A percentile compares a stretch with the other conserved stretches of the same genome.
Evolutionary conservation across 345 rosid species (phyloP).

Genomic region (Hevea brasiliensis): DNA sequence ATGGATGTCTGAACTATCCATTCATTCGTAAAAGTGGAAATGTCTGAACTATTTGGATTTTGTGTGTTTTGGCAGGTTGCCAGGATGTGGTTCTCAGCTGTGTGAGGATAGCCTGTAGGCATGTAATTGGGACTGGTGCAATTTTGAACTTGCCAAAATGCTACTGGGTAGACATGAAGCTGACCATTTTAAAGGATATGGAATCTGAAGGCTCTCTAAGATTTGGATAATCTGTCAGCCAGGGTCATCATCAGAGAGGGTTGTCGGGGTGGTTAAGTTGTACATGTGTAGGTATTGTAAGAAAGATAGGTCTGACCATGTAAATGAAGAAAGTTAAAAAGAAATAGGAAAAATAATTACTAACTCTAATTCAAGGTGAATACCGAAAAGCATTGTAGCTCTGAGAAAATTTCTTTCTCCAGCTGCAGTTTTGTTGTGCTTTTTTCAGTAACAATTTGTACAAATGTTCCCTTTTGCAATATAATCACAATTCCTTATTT

Average conservation of each 20-base stretch:
- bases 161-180: background rate
- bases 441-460: background rate
- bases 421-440: constrained; percentile 28
- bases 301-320: constrained; percentile 22
- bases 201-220: background rate
- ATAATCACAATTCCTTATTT: constrained; percentile 1
- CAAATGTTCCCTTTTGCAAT: constrained; percentile 4
- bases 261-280: constrained; percentile 14
- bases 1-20: background rate
- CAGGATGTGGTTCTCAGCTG: constrained; percentile 26
- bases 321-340: constrained; percentile 13
- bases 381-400: constrained; percentile 21
- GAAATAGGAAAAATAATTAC: constrained; percentile 14
- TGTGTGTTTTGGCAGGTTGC: constrained; percentile 14
- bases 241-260: constrained; percentile 8
- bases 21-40: too few relatives aligned
- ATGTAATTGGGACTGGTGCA: constrained; percentile 13
- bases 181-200: background rate
- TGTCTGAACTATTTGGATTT: background rate
- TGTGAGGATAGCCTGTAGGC: constrained; percentile 24
- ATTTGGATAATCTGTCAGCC: background rate
- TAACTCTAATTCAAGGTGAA: constrained; percentile 17
- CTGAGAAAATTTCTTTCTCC: constrained; percentile 17
- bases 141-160: constrained; percentile 3
- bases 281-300: constrained; percentile 29